These are phyloP conservation scores for Zygosaccharomyces kombuchaensis DNA, from an alignment of 805 yeast genomes.

Conservation along the genomic window DNA sequence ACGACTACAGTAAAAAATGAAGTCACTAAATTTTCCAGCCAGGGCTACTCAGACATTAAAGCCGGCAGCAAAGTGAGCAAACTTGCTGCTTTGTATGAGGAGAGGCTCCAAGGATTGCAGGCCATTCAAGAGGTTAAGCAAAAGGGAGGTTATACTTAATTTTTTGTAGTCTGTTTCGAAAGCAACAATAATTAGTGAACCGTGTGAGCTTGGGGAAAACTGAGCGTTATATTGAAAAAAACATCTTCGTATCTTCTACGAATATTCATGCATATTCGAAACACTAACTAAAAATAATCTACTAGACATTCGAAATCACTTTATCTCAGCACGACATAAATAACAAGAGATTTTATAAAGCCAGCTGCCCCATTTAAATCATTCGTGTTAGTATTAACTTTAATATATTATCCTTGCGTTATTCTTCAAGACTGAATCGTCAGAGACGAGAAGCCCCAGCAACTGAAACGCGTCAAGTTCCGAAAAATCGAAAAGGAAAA, in stretches of 20 bases:
- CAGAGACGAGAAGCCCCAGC: neutral
- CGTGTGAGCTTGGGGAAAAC: too few species aligned
- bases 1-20: conserved; percentile 12
- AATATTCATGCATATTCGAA: too few species aligned
- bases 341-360: too few species aligned
- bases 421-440: neutral
- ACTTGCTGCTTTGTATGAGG: conserved; percentile 61
- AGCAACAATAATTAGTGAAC: neutral
- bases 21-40: conserved; percentile 29
- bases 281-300: too few species aligned
- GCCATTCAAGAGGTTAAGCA: conserved; percentile 34
- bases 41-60: conserved; percentile 40
- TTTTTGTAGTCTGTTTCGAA: neutral
- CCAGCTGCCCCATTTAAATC: too few species aligned
- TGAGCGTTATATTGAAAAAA: too few species aligned
- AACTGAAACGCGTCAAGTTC: neutral
- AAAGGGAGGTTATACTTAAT: neutral
- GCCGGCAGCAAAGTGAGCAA: conserved; percentile 58
- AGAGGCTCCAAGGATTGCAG: conserved; percentile 42
- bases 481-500: conserved; percentile 1
- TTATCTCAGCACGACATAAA: too few species aligned
- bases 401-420: neutral
- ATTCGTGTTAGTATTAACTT: too few species aligned
- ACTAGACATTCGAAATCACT: too few species aligned
- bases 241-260: too few species aligned